Percentiles rank a stretch among this genome's conserved stretches.
These are phyloP conservation scores for Mycena filopes DNA, from an alignment of 768 basidiomycete genomes.

Conservation along the genomic window DNA sequence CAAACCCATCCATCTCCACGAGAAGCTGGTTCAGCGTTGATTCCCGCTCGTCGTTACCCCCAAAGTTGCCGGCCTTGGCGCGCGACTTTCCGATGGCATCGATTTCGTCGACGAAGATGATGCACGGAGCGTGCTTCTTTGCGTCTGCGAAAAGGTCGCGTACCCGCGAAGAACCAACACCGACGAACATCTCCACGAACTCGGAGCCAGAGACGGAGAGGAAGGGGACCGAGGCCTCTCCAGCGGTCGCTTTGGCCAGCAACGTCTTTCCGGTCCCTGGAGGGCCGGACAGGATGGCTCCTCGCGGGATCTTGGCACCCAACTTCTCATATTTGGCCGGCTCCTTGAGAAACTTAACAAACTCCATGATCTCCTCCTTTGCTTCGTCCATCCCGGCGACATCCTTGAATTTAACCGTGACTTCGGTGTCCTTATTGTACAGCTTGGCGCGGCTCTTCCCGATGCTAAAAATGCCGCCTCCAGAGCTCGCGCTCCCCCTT, in stretches of 20 bases:
- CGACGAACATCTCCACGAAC: constrained; percentile 99
- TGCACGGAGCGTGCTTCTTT: constrained; percentile 97
- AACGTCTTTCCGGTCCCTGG: constrained; percentile 99
- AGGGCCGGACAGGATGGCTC: constrained; percentile 93
- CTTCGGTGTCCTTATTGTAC: constrained; percentile 97
- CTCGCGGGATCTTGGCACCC: constrained; percentile 97
- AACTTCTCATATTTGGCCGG: constrained; percentile 94
- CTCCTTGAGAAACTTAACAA: constrained; percentile 98
- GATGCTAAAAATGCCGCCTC: constrained; percentile 95
- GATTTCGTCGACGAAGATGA: constrained; percentile 99
- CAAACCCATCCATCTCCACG: constrained; percentile 99
- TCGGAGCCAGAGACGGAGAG: constrained; percentile 98
- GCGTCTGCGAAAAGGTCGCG: constrained; percentile 97
- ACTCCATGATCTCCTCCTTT: constrained; percentile 99
- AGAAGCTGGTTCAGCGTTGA: constrained; percentile 96
- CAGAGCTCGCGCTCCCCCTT: constrained; percentile 70
- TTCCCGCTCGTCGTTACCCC: constrained; percentile 97
- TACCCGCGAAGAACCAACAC: constrained; percentile 97
- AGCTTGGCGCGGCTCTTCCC: constrained; percentile 95
- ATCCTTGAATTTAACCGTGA: constrained; percentile 93
- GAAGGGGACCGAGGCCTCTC: constrained; percentile 98
- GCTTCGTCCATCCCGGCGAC: constrained; percentile 99
- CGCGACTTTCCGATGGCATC: constrained; percentile 98
- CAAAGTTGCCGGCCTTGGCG: constrained; percentile 78
- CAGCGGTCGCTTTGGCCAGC: constrained; percentile 97